Conservation (phyloP, 2,329 filamentous ascomycete genomes). For the Pseudocercospora musae region DNA sequence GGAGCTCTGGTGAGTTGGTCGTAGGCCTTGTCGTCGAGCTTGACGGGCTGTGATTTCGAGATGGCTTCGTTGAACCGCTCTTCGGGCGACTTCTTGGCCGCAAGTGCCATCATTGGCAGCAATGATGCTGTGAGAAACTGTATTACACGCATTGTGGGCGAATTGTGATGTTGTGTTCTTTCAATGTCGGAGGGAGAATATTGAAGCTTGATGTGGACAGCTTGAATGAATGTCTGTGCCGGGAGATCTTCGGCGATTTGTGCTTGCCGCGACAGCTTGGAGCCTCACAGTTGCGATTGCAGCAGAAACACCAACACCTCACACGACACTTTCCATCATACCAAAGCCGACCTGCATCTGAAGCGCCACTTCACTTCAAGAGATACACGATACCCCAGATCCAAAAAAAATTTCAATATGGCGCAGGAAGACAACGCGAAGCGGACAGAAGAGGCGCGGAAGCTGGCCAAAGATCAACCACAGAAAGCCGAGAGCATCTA, state of each 20-base stretch:
- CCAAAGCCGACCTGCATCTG: neutral
- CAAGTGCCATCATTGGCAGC: slow-evolving; percentile 58
- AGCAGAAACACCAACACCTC: neutral
- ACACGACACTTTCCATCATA: neutral
- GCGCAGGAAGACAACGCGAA: slow-evolving; percentile 52
- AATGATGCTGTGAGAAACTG: slow-evolving; percentile 59
- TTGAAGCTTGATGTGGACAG: slow-evolving; percentile 2
- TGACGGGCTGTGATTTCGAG: slow-evolving; percentile 67
- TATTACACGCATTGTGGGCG: slow-evolving; percentile 65
- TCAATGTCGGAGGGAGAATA: neutral
- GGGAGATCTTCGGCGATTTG: neutral
- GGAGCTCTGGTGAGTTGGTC: slow-evolving; percentile 70
- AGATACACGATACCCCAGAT: no score
- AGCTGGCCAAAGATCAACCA: slow-evolving; percentile 75
- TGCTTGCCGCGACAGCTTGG: neutral
- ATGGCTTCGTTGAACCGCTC: slow-evolving; percentile 72
- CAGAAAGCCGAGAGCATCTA: slow-evolving; percentile 82
- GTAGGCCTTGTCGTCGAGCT: slow-evolving; percentile 75
- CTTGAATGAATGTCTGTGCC: neutral
- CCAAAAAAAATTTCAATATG: slow-evolving; percentile 37
- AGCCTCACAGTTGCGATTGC: neutral
- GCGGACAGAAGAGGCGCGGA: slow-evolving; percentile 84
- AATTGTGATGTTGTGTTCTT: neutral
- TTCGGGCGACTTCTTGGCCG: slow-evolving; percentile 51
- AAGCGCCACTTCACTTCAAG: neutral